Percentiles rank a stretch among this genome's conserved stretches.
phyloP scores from a whole-genome alignment of 2,329 filamentous ascomycete species.

The Catunica adiposa region DNA sequence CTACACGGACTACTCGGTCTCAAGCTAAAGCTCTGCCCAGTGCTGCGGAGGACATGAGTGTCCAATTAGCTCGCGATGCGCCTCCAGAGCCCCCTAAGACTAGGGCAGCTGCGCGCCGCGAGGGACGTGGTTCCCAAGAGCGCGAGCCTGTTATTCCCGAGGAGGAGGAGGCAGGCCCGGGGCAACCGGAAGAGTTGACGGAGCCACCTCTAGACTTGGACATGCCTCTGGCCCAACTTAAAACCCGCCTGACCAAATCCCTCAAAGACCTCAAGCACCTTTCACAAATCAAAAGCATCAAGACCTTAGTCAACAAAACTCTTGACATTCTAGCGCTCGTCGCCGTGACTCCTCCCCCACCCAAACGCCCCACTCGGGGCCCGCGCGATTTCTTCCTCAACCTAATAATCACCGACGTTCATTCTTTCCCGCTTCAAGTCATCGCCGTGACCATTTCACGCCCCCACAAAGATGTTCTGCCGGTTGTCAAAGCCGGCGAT shows the following conservation, averaged over 20 bases:
- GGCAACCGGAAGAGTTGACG: conserved; percentile 17
- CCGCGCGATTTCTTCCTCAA: conserved; percentile 43
- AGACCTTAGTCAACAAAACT: conserved; percentile 21
- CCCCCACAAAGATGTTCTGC: conserved; percentile 39
- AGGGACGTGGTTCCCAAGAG: background rate
- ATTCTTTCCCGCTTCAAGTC: conserved; percentile 32
- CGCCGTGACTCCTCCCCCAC: conserved; percentile 32
- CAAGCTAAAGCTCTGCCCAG: conserved; percentile 11
- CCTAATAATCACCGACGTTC: conserved; percentile 41
- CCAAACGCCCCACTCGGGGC: conserved; percentile 38
- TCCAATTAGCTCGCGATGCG: conserved; percentile 2
- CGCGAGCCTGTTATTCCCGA: background rate
- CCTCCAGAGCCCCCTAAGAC: background rate
- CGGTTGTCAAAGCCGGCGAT: conserved; percentile 38
- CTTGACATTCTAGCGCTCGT: conserved; percentile 40
- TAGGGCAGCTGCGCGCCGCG: background rate
- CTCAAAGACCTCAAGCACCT: conserved; percentile 37
- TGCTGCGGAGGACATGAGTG: conserved; percentile 2
- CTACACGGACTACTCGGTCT: conserved; percentile 11
- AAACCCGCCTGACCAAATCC: conserved; percentile 29
- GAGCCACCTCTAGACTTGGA: background rate
- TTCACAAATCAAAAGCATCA: conserved; percentile 34
- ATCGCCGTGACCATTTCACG: conserved; percentile 41
- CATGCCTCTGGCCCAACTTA: conserved; percentile 22
- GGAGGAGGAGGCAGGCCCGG: background rate